Base-by-base conservation (phyloP, 495 filamentous ascomycete species). In the Friedmanniomyces endolithicus region DNA sequence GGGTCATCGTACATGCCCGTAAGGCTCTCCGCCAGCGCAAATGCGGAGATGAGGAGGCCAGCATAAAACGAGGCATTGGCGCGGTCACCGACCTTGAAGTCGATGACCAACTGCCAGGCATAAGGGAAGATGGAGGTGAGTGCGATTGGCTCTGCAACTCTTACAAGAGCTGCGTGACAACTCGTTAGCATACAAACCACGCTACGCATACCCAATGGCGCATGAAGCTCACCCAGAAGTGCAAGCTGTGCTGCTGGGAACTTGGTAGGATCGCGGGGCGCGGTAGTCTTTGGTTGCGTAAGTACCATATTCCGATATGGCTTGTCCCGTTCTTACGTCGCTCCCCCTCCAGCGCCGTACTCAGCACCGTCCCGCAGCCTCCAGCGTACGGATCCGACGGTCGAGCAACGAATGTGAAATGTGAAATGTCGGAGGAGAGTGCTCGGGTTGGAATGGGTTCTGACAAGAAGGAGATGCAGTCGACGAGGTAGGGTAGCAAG, bases 121-220 rank as follows among this genome's bases (percentile, higher is more conserved):
- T 94, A 95, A 16, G 87, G 86, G 55, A 89, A 86, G 69, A 90
- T 86, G 64, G 85, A 88, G 2, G 87, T 90, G 57, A 94, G 77
- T 41, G 88, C 87, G 55, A 95, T 87, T 7, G 88, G 88, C 70
- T 95, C 88, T 37, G 88, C 86, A 58, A 94, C 78, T 48, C 89
- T 84, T 68, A 83, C 83, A 71, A 85, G 79, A 59, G 72, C 70
- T 65, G 74, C 67, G 67, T 67, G 27, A 31, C 27, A 4, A 70
- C 52, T 12, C 20, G 39, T n/a, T 20, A 57, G n/a, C 25, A 37
- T 37, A 39, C 68, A 75, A 53, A 1, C 17, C 20, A 61, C 23
- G 17, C 24, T 16, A 31, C 44, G 2, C 7, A 22, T 22, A 14
- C 44, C 16, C 4, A 22, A 22, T 20, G 44, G 22, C 16, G 44